phyloP scores from a whole-genome alignment of 2,329 filamentous ascomycete genomes.

The Hypoxylon rubiginosum region DNA sequence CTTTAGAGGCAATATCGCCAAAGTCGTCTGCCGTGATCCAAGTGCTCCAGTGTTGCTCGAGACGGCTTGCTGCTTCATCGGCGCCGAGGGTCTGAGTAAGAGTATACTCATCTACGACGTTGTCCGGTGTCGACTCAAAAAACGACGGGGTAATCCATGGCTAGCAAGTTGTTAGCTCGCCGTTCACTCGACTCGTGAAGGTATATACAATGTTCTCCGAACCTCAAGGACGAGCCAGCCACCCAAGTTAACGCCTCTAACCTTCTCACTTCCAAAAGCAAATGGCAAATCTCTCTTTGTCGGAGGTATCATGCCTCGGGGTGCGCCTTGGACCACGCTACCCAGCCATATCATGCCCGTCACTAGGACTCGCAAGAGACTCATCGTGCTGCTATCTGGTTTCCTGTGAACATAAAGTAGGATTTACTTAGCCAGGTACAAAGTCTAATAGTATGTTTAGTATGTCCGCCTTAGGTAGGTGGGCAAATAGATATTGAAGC shows the following conservation, averaged over 20 bases:
- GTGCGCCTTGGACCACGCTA: constrained; percentile 10
- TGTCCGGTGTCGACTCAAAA: constrained; percentile 64
- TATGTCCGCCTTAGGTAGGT: no score
- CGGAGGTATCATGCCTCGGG: constrained; percentile 6
- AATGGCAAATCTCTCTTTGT: constrained; percentile 26
- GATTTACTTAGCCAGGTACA: neutral
- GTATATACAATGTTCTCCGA: neutral
- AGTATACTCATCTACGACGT: constrained; percentile 65
- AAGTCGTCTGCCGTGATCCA: constrained; percentile 66
- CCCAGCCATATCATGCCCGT: constrained; percentile 14
- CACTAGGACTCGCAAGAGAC: neutral
- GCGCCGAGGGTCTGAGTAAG: constrained; percentile 62
- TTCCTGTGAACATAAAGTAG: neutral
- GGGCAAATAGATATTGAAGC: neutral
- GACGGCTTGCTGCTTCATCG: constrained; percentile 56
- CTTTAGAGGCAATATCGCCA: constrained; percentile 66
- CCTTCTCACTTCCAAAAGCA: constrained; percentile 30
- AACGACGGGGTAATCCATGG: constrained; percentile 83
- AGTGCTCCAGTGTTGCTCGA: constrained; percentile 64
- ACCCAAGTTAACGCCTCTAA: constrained; percentile 43
- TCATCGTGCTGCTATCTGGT: neutral
- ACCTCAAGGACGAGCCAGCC: constrained; percentile 43
- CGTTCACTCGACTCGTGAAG: neutral
- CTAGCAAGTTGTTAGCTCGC: constrained; percentile 62
- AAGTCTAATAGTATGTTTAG: neutral